Percentiles rank a stretch among this genome's conserved stretches.
These are phyloP conservation scores for Hymenoscyphus occultus DNA, from an alignment of 2,329 filamentous ascomycete genomes.

Conservation along the genomic window DNA sequence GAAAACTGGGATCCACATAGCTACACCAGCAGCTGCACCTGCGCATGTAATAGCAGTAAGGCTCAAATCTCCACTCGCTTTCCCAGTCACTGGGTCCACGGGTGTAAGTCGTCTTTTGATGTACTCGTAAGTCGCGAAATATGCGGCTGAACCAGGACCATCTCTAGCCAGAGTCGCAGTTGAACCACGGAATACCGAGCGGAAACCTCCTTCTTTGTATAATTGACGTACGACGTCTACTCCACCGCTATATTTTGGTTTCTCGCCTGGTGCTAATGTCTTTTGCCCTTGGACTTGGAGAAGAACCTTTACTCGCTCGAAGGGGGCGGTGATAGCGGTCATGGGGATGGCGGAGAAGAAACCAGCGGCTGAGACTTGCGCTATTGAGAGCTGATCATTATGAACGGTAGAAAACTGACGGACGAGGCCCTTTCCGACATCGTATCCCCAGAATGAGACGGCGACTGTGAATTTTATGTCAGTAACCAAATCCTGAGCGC, in stretches of 20 bases:
- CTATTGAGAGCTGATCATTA: conserved; percentile 73
- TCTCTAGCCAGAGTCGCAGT: conserved; percentile 91
- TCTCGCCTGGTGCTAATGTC: conserved; percentile 78
- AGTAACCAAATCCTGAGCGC: not conserved
- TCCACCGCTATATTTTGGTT: conserved; percentile 85
- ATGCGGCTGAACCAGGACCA: conserved; percentile 87
- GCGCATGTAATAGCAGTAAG: conserved; percentile 80
- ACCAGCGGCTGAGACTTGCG: conserved; percentile 84
- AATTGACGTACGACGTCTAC: conserved; percentile 89
- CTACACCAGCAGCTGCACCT: conserved; percentile 86
- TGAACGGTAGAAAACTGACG: conserved; percentile 62
- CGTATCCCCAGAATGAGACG: conserved; percentile 82
- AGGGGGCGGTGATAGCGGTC: conserved; percentile 97
- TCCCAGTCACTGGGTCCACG: conserved; percentile 69
- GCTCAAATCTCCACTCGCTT: conserved; percentile 73
- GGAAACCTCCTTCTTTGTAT: conserved; percentile 85
- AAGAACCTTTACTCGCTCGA: conserved; percentile 98
- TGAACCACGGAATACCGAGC: conserved; percentile 88
- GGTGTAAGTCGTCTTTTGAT: conserved; percentile 87
- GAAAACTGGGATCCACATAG: conserved; percentile 99
- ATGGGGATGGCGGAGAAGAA: conserved; percentile 98
- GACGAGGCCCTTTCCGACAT: conserved; percentile 89
- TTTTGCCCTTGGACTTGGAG: conserved; percentile 96
- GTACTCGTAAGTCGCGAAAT: conserved; percentile 96
- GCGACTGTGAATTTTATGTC: conserved; percentile 50